Base-by-base conservation (phyloP, 805 yeast species). In the Kodamaea kaohsiungensis region DNA sequence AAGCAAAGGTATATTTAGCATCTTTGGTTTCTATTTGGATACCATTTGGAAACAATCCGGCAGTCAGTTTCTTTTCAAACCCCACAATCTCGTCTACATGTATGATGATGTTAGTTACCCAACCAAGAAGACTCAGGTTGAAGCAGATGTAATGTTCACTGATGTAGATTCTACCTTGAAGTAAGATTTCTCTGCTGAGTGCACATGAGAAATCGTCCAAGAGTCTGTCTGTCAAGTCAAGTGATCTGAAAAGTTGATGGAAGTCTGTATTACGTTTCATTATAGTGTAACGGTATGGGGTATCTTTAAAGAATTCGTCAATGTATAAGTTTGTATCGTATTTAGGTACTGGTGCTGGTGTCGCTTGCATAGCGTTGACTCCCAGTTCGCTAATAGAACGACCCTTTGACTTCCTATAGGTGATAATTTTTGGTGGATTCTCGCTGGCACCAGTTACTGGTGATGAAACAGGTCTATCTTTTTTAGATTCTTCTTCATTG, bases 41-140 rank as follows among this genome's bases (percentile, higher is more conserved):
- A 0, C 88, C 90, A 63, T 87, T 87, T 5, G 91, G 91, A 56
- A 87, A 85, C 13, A 87, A 72, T 0, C 84, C 85, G 0, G 86
- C 88, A 0, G 91, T 86, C 13, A 82, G 77, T 64, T 79, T 82
- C 66, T 86, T 87, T 57, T 84, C 87, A 17, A 87, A 76, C 58
- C 82, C 83, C 30, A 85, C 77, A 18, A 87, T 82, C 59, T 87
- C 89, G 52, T 75, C 79, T 51, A 85, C 73, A 2, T 89, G 84
- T 4, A 87, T 77, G 2, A 77, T 64, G 16, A 85, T 63, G 56
- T 81, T 80, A 1, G 89, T 86, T 1, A 83, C 84, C 78, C 86
- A 80, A 0, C 91, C 91, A 53, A 87, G 72, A 46, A 87, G 79
- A 59, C 85, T 86, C 1, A 90, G 84, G 58, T 84, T 83, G 68